Percentiles rank a stretch among this genome's conserved stretches.
Evolutionary conservation across 2,329 filamentous ascomycete genomes (phyloP).

Genomic region (Trichoderma lentiforme): DNA sequence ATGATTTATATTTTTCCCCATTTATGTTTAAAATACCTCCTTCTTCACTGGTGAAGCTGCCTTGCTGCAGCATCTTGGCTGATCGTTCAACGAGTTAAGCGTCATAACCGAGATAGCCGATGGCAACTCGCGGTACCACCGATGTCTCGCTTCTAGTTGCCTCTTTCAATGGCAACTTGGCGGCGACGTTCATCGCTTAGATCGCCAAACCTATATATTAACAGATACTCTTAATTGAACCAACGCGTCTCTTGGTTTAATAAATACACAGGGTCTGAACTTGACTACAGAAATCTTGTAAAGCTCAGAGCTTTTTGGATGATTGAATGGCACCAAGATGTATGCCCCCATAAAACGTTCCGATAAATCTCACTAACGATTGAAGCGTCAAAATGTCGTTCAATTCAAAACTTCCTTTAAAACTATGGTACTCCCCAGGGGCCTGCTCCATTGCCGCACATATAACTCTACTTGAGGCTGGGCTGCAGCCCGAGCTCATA

Average conservation of each 20-base stretch:
- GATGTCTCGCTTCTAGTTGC: not conserved
- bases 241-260: accelerated
- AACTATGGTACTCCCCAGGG: not conserved
- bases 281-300: not conserved
- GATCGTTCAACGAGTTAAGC: not conserved
- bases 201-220: not conserved
- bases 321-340: not conserved
- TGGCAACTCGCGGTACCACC: not conserved
- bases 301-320: not conserved
- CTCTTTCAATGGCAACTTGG: not conserved
- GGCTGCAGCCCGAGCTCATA: not conserved
- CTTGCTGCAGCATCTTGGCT: not conserved
- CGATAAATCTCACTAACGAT: not conserved
- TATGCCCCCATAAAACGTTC: not conserved
- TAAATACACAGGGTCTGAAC: not conserved
- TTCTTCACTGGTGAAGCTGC: not conserved
- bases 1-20: not conserved
- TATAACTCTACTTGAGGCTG: not conserved
- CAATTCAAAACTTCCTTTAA: not conserved
- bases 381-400: not conserved
- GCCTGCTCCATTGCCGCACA: slow-evolving; percentile 1
- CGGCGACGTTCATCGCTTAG: not conserved
- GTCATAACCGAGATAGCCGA: not conserved
- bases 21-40: no score
- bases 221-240: not conserved